phyloP scores from a whole-genome alignment of 495 filamentous ascomycete genomes.

The Lepraria neglecta region DNA sequence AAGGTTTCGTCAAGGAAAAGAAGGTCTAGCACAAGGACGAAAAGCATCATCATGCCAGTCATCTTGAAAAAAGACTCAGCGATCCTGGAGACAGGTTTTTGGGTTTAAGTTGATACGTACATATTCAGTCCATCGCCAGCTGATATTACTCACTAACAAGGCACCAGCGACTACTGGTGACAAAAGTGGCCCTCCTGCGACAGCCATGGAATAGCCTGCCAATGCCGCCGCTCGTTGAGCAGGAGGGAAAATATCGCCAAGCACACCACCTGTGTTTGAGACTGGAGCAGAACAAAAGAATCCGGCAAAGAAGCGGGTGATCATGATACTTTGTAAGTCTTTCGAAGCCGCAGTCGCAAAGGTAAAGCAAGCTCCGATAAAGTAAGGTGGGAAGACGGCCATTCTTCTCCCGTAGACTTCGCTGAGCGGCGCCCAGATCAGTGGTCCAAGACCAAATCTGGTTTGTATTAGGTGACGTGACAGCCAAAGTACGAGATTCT shows the following conservation, averaged over 20 bases:
- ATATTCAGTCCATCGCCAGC: constrained; percentile 40
- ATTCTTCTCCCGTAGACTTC: constrained; percentile 34
- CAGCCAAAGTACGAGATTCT: too few species aligned
- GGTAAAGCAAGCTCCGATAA: constrained; percentile 53
- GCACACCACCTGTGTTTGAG: constrained; percentile 63
- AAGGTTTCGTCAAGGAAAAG: constrained; percentile 59
- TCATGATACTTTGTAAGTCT: constrained; percentile 63
- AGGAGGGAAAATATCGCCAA: constrained; percentile 43
- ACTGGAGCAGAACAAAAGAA: constrained; percentile 63
- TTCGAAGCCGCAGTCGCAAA: constrained; percentile 59
- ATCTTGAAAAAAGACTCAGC: too few species aligned
- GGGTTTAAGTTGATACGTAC: too few species aligned
- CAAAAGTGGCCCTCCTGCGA: constrained; percentile 42
- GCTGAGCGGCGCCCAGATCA: constrained; percentile 63
- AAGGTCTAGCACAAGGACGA: constrained; percentile 48
- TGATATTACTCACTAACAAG: constrained; percentile 44
- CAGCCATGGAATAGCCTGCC: constrained; percentile 36
- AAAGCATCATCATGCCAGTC: constrained; percentile 47
- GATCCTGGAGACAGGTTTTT: too few species aligned
- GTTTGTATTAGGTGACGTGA: too few species aligned
- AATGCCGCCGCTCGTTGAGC: constrained; percentile 52
- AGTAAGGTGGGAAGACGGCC: constrained; percentile 43
- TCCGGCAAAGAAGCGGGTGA: constrained; percentile 64
- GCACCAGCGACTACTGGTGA: constrained; percentile 56
- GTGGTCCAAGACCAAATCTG: constrained; percentile 54